Evolutionary conservation across 345 rosid species (phyloP).

Genomic region (Lumnitzera littorea): DNA sequence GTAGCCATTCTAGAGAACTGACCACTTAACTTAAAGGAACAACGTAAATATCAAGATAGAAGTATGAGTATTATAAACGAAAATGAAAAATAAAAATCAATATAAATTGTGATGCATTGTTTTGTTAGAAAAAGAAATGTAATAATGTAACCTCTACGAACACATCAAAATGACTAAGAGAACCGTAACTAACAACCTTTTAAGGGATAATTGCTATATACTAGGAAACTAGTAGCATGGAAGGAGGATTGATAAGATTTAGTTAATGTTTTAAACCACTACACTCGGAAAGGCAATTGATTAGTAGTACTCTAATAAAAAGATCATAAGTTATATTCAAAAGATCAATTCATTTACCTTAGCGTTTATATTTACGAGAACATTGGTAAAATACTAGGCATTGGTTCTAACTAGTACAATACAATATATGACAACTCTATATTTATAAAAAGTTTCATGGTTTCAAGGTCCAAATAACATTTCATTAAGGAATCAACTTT

Average conservation of each 20-base stretch:
- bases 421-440: conserved; percentile 85
- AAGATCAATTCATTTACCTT: conserved; percentile 37
- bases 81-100: too few species aligned
- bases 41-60: too few species aligned
- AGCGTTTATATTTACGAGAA: conserved; percentile 83
- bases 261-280: conserved; percentile 80
- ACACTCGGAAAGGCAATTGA: conserved; percentile 32
- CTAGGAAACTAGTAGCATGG: conserved; percentile 56
- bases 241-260: conserved; percentile 27
- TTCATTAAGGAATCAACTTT: neutral
- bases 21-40: conserved; percentile 20
- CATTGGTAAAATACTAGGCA: conserved; percentile 85
- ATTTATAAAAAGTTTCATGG: conserved; percentile 50
- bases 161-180: conserved; percentile 73
- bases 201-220: conserved; percentile 78
- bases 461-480: conserved; percentile 57
- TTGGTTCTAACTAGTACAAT: conserved; percentile 64
- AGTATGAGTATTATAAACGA: too few species aligned
- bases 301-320: neutral
- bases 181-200: conserved; percentile 94
- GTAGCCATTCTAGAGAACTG: conserved; percentile 42
- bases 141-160: conserved; percentile 92
- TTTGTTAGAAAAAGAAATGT: too few species aligned
- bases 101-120: too few species aligned
- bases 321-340: too few species aligned